Evolutionary conservation across 75 land plant species (phyloP), one percentile per base, ranked within the genome.

Genomic region (Cupressus sempervirens): DNA sequence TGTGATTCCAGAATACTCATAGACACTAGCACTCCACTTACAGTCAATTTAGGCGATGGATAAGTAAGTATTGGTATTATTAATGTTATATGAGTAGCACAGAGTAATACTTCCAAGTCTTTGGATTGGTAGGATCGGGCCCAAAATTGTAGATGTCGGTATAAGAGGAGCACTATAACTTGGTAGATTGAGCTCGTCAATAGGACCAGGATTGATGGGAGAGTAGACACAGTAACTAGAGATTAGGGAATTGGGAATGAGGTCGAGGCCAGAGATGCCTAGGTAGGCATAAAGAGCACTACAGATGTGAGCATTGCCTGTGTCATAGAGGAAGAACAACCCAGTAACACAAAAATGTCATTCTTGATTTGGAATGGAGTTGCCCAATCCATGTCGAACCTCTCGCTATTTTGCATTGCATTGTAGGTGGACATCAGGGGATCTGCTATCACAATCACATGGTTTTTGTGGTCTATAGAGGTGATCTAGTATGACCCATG

Each of bases 351-450:
- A 40, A 89, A 81, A 14, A 83, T 46, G 70, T 87, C 76, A 45
- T 84, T 76, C 5, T 41, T 45, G 29, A 58, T 50, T 54, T 72
- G 70, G 86, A 92, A 90, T 0, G 93, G 93, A 38, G 90, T 82
- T 46, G 85, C 36, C 83, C 88, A 83, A 34, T 88, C 88, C 76
- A 92, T 86, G 65, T 87, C 89, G 76, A 92, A 77, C 54, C 70
- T 80, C 40, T 81, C 84, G 29, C 86, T 88, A 23, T 40, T 83
- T 26, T 85, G 88, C 70, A 73, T 82, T 50, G 88, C 84, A 32
- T 86, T 77, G 86, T 89, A 91, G 14, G 91, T 90, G 43, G 91
- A 90, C 93, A 92, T 92, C 86, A 38, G 70, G 16, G 93, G 90
- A 26, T 86, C 87, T 0, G 80, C 23, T 36, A 92, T 38, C 85